phyloP scores from a whole-genome alignment of 2,329 filamentous ascomycete species.

The Alternaria postmessia region DNA sequence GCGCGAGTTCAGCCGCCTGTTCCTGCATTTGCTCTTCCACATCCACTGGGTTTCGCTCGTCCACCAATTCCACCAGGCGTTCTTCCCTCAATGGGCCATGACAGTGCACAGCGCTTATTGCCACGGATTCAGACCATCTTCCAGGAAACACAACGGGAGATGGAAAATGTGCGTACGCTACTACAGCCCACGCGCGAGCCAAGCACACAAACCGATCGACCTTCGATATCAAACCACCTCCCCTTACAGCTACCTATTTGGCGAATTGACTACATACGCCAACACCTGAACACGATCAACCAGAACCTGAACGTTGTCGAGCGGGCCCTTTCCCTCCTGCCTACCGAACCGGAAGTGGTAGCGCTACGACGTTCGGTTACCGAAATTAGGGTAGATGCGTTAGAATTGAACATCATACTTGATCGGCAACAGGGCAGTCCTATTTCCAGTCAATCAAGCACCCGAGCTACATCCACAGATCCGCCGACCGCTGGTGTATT shows the following conservation, averaged over 20 bases:
- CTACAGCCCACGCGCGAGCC: constrained; percentile 21
- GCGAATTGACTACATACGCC: constrained; percentile 40
- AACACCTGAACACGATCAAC: constrained; percentile 34
- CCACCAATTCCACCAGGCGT: constrained; percentile 26
- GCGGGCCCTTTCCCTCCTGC: constrained; percentile 35
- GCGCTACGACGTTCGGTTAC: constrained; percentile 39
- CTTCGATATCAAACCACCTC: background rate
- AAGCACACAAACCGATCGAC: constrained; percentile 5
- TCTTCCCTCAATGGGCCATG: constrained; percentile 15
- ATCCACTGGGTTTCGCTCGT: constrained; percentile 29
- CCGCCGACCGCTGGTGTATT: background rate
- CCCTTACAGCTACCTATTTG: constrained; percentile 30
- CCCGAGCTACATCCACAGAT: background rate
- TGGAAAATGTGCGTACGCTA: constrained; percentile 42
- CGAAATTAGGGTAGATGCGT: constrained; percentile 37
- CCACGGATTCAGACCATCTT: constrained; percentile 33
- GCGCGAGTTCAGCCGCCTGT: constrained; percentile 29
- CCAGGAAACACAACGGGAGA: constrained; percentile 39
- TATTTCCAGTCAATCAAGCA: background rate
- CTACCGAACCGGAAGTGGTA: constrained; percentile 39
- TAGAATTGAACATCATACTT: constrained; percentile 32
- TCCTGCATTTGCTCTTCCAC: constrained; percentile 27
- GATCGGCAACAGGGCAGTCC: constrained; percentile 23
- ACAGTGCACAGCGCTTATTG: constrained; percentile 29
- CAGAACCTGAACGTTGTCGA: constrained; percentile 41